These are phyloP conservation scores for Kazachstania sp. DNA, from an alignment of 1,139 yeast genomes.

Conservation along the genomic window DNA sequence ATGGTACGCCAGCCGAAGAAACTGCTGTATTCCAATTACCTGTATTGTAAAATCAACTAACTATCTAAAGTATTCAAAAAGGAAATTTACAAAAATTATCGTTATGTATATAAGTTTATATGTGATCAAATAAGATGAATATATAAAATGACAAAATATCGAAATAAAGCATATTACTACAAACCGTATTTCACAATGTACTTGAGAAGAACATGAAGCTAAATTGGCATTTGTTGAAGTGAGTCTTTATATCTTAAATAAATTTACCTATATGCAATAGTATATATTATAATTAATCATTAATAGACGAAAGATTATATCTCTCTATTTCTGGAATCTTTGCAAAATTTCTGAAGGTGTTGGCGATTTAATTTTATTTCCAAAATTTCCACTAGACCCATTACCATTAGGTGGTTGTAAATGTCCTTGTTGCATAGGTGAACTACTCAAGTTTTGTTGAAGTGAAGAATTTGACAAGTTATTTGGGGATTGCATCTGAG, in stretches of 20 bases:
- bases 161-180: no score
- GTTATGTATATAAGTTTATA: not conserved
- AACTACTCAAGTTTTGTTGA: not conserved
- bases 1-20: constrained; percentile 44
- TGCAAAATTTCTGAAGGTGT: constrained; percentile 30
- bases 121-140: not conserved
- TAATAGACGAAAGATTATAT: not conserved
- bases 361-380: constrained; percentile 20
- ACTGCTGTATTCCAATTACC: constrained; percentile 46
- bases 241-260: no score
- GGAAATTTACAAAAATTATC: not conserved
- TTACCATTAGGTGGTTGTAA: constrained; percentile 1
- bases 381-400: not conserved
- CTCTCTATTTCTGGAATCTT: constrained; percentile 24
- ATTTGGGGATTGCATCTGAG: not conserved
- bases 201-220: no score
- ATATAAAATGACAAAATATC: no score
- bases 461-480: not conserved
- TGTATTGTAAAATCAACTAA: constrained; percentile 3
- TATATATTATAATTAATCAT: not conserved
- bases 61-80: not conserved
- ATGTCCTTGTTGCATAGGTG: not conserved
- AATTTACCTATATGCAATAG: not conserved
- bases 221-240: no score
- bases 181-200: no score